Evolutionary conservation across 805 yeast genomes (phyloP).

Genomic region (Metschnikowia cerradonensis): DNA sequence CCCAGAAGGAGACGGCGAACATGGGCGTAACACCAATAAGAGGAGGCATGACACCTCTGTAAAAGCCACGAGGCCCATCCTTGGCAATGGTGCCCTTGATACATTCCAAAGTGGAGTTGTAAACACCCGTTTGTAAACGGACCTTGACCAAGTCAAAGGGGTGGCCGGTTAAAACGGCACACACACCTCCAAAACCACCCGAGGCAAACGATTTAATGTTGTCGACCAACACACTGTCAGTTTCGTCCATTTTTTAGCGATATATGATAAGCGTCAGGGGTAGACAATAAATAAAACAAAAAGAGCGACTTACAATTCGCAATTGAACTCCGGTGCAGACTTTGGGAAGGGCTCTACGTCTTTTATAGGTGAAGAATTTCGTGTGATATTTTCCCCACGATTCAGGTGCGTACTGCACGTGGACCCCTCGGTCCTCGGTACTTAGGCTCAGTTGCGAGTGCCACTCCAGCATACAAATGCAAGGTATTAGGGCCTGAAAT

Average conservation of each 20-base stretch:
- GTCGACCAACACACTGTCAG: constrained; percentile 52
- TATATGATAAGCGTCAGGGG: not conserved
- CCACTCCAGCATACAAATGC: not conserved
- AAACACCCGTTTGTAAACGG: constrained; percentile 80
- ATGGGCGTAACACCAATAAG: constrained; percentile 96
- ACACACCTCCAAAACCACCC: constrained; percentile 96
- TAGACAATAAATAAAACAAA: not conserved
- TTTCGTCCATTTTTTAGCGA: constrained; percentile 36
- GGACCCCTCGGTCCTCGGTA: constrained; percentile 2
- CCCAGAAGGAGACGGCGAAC: constrained; percentile 98
- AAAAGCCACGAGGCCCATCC: constrained; percentile 77
- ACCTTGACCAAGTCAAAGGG: constrained; percentile 95
- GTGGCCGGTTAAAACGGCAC: constrained; percentile 94
- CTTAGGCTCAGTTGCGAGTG: not conserved
- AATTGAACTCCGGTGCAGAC: not conserved
- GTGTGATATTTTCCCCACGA: constrained; percentile 5
- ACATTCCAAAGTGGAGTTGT: constrained; percentile 61
- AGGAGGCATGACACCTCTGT: constrained; percentile 93
- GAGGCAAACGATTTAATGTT: constrained; percentile 84
- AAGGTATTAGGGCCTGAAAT: not conserved
- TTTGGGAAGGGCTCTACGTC: not conserved
- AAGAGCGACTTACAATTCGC: not conserved
- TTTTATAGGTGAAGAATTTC: not conserved
- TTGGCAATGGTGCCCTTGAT: constrained; percentile 62
- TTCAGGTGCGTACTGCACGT: constrained; percentile 4